Conservation (phyloP, 345 rosid genomes). For the Cardamine chenopodiifolia region DNA sequence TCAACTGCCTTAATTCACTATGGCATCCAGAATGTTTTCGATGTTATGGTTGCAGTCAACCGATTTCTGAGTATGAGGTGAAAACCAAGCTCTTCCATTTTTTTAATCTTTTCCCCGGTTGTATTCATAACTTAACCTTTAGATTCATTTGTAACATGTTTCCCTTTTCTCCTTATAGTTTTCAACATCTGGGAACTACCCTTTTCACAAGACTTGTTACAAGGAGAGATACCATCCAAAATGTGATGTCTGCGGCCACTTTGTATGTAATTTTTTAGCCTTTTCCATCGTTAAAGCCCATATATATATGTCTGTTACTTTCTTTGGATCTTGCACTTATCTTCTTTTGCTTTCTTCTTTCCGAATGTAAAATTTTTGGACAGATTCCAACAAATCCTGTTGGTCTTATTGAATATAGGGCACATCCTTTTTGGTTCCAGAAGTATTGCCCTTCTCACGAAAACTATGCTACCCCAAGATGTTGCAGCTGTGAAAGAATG, state of each 20-base stretch:
- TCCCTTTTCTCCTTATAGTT: conserved; percentile 54
- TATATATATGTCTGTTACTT: background rate
- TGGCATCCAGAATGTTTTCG: conserved; percentile 99
- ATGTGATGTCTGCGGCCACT: conserved; percentile 91
- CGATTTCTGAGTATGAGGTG: conserved; percentile 94
- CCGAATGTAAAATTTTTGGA: conserved; percentile 42
- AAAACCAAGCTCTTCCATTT: conserved; percentile 13
- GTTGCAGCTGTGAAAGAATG: conserved; percentile 99
- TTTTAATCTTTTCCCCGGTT: background rate
- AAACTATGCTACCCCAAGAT: conserved; percentile 83
- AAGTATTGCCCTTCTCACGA: conserved; percentile 98
- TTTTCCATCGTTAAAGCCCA: conserved; percentile 2
- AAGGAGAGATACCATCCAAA: conserved; percentile 88
- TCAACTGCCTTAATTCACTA: conserved; percentile 75
- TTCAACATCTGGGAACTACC: conserved; percentile 77
- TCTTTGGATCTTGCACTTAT: conserved; percentile 21
- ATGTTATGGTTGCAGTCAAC: conserved; percentile 76
- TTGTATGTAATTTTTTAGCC: conserved; percentile 56
- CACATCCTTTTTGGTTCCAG: conserved; percentile 97
- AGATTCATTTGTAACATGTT: conserved; percentile 4
- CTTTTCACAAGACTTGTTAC: conserved; percentile 87
- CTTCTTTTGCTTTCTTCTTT: conserved; percentile 31
- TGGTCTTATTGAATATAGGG: conserved; percentile 98
- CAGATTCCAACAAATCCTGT: conserved; percentile 92
- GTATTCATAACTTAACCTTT: background rate